Conservation (phyloP, 2,329 filamentous ascomycete genomes). For the Colletotrichum cordylinicola region DNA sequence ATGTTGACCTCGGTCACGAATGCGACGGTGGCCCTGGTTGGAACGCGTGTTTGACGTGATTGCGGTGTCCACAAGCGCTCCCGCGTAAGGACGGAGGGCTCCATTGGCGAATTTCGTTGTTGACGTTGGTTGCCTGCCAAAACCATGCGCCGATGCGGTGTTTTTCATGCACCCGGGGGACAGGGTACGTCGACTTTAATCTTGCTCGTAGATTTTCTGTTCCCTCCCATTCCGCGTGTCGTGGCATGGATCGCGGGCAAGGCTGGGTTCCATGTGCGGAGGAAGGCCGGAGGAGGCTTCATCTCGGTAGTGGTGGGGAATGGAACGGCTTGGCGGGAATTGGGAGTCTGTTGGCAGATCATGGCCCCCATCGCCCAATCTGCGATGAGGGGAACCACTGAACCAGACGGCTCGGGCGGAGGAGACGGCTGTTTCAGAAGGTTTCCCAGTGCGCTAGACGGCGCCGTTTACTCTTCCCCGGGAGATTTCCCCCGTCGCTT, state of each 20-base stretch:
- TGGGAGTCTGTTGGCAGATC: constrained; percentile 9
- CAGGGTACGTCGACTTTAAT: background rate
- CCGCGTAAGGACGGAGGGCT: background rate
- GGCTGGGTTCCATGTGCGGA: background rate
- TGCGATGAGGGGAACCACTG: background rate
- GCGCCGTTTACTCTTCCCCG: background rate
- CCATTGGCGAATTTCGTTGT: background rate
- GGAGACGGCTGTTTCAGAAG: constrained; percentile 12
- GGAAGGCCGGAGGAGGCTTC: background rate
- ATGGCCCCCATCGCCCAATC: background rate
- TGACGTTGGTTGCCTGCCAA: background rate
- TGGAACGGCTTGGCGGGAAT: background rate
- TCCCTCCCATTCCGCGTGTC: background rate
- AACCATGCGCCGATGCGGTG: background rate
- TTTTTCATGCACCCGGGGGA: background rate
- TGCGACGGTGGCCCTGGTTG: background rate
- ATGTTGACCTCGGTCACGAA: background rate
- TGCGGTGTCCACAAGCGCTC: background rate
- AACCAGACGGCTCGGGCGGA: background rate
- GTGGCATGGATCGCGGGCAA: constrained; percentile 3
- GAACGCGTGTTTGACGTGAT: background rate
- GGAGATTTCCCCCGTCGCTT: background rate
- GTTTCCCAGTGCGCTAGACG: background rate
- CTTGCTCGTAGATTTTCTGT: background rate
- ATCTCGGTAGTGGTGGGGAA: constrained; percentile 10